Base-by-base conservation (phyloP, 2,329 filamentous ascomycete species). In the Penicillium sp. region DNA sequence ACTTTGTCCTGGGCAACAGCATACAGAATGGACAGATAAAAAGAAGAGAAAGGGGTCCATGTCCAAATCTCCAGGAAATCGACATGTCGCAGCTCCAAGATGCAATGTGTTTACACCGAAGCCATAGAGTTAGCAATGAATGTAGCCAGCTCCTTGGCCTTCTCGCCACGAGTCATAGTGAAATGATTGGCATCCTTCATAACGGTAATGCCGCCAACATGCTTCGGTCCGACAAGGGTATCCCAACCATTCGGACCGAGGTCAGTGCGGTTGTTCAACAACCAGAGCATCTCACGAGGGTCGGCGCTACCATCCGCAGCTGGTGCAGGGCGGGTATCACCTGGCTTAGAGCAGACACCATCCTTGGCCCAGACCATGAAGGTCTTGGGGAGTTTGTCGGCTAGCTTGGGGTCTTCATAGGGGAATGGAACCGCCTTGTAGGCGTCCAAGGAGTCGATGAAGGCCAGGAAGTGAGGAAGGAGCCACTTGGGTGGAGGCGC, bases 381-480 rank as follows among this genome's bases (percentile, higher is more conserved):
- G 6, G 78, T 76, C 57, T 77, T 74, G 1, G 78, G 79, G 12
- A 75, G 69, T 41, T 73, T 74, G 19, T 71, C 69, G 13, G 71
- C 67, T 53, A 64, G 67, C 9, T 67, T 50, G 3, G 50, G 53
- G 19, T 74, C 70, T 8, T 57, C 52, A 56, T 69, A 72, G 3
- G 72, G 71, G 59, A 75, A 69, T 0, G 70, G 69, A 2, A 60
- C 41, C 1, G 71, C 71, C 56, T 69, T 71, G 63, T 82, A 83
- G 29, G 74, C 75, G 45, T 80, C 77, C 40, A 83, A 69, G 0
- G 76, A 72, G 51, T 79, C 75, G 61, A 82, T 80, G 59, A 76
- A 77, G 29, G 81, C 80, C 27, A 78, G 67, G 71, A 83, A 83
- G 66, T 83, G 81, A 21, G 80, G 79, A 3, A 81, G 73, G 29